phyloP scores from a whole-genome alignment of 2,329 filamentous ascomycete species.

The Neonectria hederae region DNA sequence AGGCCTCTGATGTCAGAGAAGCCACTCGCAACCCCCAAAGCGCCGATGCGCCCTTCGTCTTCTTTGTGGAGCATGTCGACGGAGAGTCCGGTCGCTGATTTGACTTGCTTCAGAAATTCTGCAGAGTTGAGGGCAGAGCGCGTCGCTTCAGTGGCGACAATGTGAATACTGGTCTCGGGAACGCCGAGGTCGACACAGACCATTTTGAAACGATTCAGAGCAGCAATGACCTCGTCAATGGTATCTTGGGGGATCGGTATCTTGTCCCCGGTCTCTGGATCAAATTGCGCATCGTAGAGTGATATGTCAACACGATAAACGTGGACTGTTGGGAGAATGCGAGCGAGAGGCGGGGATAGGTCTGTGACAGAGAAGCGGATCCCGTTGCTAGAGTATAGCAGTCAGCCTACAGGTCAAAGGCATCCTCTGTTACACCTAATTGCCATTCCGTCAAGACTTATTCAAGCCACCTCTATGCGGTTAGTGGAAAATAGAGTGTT shows the following conservation, averaged over 20 bases:
- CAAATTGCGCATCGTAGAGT: constrained; percentile 30
- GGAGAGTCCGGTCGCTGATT: constrained; percentile 4
- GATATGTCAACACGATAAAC: constrained; percentile 30
- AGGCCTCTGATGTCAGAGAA: constrained; percentile 25
- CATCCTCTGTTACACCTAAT: too few species aligned
- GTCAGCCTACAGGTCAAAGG: neutral
- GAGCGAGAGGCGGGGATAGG: constrained; percentile 26
- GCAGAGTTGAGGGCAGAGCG: constrained; percentile 26
- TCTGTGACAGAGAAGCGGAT: constrained; percentile 31
- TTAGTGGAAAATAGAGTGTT: neutral
- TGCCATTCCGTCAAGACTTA: neutral
- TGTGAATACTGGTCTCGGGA: constrained; percentile 12
- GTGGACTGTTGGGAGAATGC: constrained; percentile 26
- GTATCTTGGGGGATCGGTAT: constrained; percentile 19
- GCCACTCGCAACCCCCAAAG: constrained; percentile 24
- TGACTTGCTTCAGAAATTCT: constrained; percentile 19
- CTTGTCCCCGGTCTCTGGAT: constrained; percentile 20
- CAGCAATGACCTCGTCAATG: constrained; percentile 24
- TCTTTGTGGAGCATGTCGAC: constrained; percentile 24
- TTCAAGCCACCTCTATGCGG: neutral
- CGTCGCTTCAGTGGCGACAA: constrained; percentile 27
- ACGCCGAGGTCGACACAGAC: constrained; percentile 26
- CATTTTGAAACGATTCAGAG: constrained; percentile 25
- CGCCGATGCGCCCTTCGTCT: constrained; percentile 27
- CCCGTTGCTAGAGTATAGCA: constrained; percentile 9